Evolutionary conservation across 2,329 filamentous ascomycete species (phyloP).

Genomic region (Bretziella fagacearum): DNA sequence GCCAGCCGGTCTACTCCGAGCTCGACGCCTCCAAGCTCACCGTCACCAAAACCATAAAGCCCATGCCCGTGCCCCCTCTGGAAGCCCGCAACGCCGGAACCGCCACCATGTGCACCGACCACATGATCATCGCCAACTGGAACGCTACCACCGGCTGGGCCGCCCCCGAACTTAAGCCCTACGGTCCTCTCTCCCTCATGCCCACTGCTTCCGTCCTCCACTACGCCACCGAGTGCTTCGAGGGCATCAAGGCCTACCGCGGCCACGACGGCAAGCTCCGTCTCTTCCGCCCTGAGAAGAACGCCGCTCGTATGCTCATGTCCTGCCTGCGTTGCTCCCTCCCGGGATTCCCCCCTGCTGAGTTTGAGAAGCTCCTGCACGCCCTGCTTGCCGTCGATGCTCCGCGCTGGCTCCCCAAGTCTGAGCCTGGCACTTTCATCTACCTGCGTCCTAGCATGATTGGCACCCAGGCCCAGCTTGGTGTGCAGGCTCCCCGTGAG

Average conservation of each 20-base stretch:
- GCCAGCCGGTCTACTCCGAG: slow-evolving; percentile 34
- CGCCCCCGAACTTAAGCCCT: slow-evolving; percentile 56
- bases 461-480: slow-evolving; percentile 62
- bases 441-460: slow-evolving; percentile 83
- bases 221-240: slow-evolving; percentile 85
- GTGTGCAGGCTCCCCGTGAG: slow-evolving; percentile 61
- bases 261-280: slow-evolving; percentile 59
- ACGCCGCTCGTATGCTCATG: slow-evolving; percentile 47
- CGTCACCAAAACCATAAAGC: slow-evolving; percentile 34
- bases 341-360: slow-evolving; percentile 51
- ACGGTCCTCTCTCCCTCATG: slow-evolving; percentile 60
- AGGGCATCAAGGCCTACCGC: slow-evolving; percentile 68
- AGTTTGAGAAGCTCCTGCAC: slow-evolving; percentile 58
- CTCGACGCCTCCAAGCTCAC: slow-evolving; percentile 46
- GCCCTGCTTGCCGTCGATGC: slow-evolving; percentile 58
- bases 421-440: slow-evolving; percentile 51
- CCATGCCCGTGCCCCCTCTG: slow-evolving; percentile 36
- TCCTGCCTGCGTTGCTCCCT: slow-evolving; percentile 52
- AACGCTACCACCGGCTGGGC: slow-evolving; percentile 49
- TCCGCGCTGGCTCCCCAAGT: slow-evolving; percentile 59
- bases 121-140: slow-evolving; percentile 71
- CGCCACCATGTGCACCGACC: slow-evolving; percentile 56
- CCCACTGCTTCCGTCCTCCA: slow-evolving; percentile 69
- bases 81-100: slow-evolving; percentile 29
- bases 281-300: slow-evolving; percentile 60